These are phyloP conservation scores for Onygena corvina DNA, from an alignment of 2,329 filamentous ascomycete genomes.

Conservation along the genomic window DNA sequence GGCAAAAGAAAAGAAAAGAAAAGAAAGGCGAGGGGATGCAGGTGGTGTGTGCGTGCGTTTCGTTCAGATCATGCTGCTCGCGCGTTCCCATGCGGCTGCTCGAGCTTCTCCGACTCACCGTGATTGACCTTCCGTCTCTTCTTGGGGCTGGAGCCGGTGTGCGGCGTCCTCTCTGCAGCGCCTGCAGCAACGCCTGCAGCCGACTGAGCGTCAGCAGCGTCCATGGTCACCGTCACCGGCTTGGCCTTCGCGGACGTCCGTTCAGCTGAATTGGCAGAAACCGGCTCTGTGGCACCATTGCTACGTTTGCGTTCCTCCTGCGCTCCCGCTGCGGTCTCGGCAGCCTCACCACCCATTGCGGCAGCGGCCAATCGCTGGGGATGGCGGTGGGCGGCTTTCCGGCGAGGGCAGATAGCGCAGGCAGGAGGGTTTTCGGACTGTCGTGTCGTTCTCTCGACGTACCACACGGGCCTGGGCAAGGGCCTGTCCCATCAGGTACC, in stretches of 20 bases:
- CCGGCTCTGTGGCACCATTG: slow-evolving; percentile 3
- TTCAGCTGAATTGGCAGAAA: slow-evolving; percentile 11
- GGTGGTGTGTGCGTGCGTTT: slow-evolving; percentile 15
- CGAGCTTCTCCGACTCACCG: slow-evolving; percentile 44
- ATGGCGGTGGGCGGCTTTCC: slow-evolving; percentile 8
- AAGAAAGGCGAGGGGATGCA: not conserved
- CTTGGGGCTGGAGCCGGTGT: slow-evolving; percentile 49
- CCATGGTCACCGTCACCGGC: slow-evolving; percentile 21
- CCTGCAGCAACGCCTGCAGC: slow-evolving; percentile 26
- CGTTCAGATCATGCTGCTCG: too few relatives aligned
- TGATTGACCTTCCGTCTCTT: slow-evolving; percentile 85
- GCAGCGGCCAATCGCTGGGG: slow-evolving; percentile 5
- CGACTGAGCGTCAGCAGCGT: slow-evolving; percentile 22
- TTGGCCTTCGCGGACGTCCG: slow-evolving; percentile 16
- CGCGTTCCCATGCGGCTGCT: not conserved
- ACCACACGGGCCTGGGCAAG: slow-evolving; percentile 11
- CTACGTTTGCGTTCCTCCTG: slow-evolving; percentile 11
- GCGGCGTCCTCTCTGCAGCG: slow-evolving; percentile 22
- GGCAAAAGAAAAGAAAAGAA: not conserved
- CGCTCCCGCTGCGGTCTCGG: slow-evolving; percentile 16
- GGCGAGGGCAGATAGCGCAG: not conserved
- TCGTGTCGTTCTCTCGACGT: slow-evolving; percentile 10
- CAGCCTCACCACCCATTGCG: slow-evolving; percentile 14
- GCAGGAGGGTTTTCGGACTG: slow-evolving; percentile 3
- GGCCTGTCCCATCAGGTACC: slow-evolving; percentile 14